These are phyloP conservation scores for Pestalotiopsis fici DNA, from an alignment of 2,329 filamentous ascomycete species.

Conservation along the genomic window DNA sequence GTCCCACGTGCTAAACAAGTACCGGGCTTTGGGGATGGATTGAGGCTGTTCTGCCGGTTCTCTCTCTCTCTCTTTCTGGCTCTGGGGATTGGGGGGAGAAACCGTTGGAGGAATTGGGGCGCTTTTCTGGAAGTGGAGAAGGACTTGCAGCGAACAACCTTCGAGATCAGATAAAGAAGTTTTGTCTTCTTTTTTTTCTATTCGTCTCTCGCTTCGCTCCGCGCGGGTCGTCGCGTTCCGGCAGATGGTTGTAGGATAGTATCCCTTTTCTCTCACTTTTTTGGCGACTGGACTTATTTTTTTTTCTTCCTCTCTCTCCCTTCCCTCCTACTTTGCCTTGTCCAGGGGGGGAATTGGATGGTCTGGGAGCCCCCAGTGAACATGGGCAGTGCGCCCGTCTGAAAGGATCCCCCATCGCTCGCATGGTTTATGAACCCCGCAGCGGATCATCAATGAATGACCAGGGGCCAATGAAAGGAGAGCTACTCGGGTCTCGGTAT, in stretches of 20 bases:
- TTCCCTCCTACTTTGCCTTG: neutral
- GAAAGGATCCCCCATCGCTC: neutral
- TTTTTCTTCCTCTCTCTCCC: neutral
- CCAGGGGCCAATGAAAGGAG: neutral
- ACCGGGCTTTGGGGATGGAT: neutral
- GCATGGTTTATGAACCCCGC: conserved; percentile 1
- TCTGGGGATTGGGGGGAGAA: neutral
- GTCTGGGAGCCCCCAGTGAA: neutral
- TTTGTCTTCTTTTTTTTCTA: neutral
- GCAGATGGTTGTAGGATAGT: neutral
- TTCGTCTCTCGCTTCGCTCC: neutral
- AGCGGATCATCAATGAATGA: neutral
- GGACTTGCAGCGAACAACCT: neutral
- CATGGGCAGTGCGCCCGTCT: neutral
- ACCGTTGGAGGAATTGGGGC: neutral
- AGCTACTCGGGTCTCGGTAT: neutral
- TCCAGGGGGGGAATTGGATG: neutral
- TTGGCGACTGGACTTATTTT: neutral
- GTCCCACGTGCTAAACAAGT: neutral
- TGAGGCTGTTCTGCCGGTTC: neutral
- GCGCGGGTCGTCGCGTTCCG: neutral
- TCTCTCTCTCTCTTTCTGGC: neutral
- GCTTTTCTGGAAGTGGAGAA: neutral
- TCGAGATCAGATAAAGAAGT: neutral
- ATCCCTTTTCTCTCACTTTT: neutral